Percentiles rank a stretch among this genome's conserved stretches.
These are phyloP conservation scores for Tolypocladium tropicale DNA, from an alignment of 2,329 filamentous ascomycete genomes.

Conservation along the genomic window DNA sequence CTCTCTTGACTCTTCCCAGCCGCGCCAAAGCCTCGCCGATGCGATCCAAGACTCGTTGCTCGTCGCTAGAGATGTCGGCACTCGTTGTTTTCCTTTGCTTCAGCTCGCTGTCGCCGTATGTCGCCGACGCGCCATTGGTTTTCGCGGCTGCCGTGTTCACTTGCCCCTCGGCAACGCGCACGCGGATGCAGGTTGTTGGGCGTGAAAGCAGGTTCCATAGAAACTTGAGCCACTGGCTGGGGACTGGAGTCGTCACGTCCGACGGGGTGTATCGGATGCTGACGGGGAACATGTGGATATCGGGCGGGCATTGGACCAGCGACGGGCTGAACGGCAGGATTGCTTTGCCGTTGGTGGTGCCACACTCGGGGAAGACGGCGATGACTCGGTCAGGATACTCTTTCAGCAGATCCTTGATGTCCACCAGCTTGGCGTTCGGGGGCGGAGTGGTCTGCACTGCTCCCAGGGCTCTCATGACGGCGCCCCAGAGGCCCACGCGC, in stretches of 20 bases:
- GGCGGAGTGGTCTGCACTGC: conserved; percentile 40
- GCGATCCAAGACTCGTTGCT: conserved; percentile 63
- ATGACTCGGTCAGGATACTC: conserved; percentile 66
- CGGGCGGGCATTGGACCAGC: conserved; percentile 55
- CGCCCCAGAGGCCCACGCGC: conserved; percentile 64
- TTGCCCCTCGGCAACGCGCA: conserved; percentile 75
- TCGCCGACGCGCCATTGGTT: conserved; percentile 22
- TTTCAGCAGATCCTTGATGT: conserved; percentile 51
- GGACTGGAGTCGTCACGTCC: conserved; percentile 85
- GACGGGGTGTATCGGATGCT: conserved; percentile 81
- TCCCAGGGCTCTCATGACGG: conserved; percentile 63
- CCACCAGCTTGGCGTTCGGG: conserved; percentile 40
- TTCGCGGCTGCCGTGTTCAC: conserved; percentile 34
- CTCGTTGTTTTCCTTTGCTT: conserved; percentile 13
- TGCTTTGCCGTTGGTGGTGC: conserved; percentile 85
- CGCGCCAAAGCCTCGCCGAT: conserved; percentile 82
- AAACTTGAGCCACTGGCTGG: conserved; percentile 61
- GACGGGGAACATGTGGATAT: conserved; percentile 77
- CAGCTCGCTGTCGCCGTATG: conserved; percentile 15
- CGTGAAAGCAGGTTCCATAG: conserved; percentile 78
- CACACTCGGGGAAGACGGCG: conserved; percentile 87
- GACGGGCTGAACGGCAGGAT: conserved; percentile 77
- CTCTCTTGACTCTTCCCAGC: conserved; percentile 77
- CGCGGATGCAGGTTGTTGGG: conserved; percentile 81
- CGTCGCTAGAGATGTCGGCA: conserved; percentile 34